Base-by-base conservation (phyloP, 352 stramenopile species). In the Phytophthora hybrid region DNA sequence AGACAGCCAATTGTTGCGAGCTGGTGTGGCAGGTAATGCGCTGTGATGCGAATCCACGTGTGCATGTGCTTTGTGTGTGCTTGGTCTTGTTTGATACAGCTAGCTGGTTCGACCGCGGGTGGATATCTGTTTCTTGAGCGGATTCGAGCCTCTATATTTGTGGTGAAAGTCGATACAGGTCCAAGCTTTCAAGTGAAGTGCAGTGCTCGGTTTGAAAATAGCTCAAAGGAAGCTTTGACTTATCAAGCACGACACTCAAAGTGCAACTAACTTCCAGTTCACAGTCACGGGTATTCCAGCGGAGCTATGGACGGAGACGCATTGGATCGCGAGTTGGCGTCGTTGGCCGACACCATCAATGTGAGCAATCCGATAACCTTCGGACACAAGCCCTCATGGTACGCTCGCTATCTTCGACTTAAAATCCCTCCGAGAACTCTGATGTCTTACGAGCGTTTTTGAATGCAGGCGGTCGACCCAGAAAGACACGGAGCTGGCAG, bases 331-430 rank as follows among this genome's bases (percentile, higher is more conserved):
- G 83, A 92, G 70, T 78, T 96, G 13, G 85, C 81, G 7, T 85
- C 74, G 62, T 71, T 96, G 56, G 80, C 88, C 39, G 88, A 94
- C 51, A 93, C 85, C 21, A 91, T 92, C 37, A 86, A 65, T 16
- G 73, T 96, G 57, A 94, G 87, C 76, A 94, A 96, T 62, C 89
- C 88, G 23, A 72, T 94, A 32, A 94, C 89, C 1, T 93, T 88
- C 29, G 87, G 88, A 34, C 83, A 93, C 55, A 86, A 85, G 54
- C 77, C 72, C 46, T 77, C 91, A 61, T 96, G 89, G 89, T 96
- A 85, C 19, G 79, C 49, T 47, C 52, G 26, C 29, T 31, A 31
- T 49, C 19, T 18, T 51, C 21, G n/a, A 5, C 19, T 46, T 31
- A 49, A 19, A 19, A 32, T 19, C 11, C 3, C 37, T 13, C 10